Evolutionary conservation across 495 filamentous ascomycete species (phyloP).

Genomic region (Entonaema liquescens): DNA sequence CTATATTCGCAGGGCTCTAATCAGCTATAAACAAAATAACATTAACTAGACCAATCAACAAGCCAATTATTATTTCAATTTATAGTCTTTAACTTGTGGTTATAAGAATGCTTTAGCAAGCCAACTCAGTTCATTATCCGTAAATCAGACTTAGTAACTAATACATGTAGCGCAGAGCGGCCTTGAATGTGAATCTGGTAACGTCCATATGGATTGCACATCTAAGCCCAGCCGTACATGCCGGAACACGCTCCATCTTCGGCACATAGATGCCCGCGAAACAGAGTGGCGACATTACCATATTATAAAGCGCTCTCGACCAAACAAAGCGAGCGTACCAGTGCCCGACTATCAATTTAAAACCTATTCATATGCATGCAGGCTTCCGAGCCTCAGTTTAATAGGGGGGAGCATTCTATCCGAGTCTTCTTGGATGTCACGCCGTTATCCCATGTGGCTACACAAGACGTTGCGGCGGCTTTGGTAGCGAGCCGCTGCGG

Average conservation of each 20-base stretch:
- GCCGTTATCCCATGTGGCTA: constrained; percentile 1
- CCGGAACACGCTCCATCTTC: neutral
- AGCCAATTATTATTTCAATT: no score
- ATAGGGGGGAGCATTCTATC: constrained; percentile 2
- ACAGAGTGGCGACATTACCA: neutral
- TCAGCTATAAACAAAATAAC: no score
- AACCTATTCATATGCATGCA: neutral
- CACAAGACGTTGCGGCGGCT: neutral
- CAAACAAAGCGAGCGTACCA: neutral
- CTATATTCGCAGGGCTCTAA: no score
- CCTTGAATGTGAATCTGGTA: neutral
- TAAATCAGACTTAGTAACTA: neutral
- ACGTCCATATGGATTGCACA: neutral
- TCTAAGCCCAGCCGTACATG: neutral
- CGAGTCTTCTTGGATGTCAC: neutral
- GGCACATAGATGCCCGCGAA: neutral
- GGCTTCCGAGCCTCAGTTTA: neutral
- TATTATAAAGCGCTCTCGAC: neutral
- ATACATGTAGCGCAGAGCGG: neutral
- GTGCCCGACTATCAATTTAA: neutral
- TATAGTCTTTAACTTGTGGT: no score
- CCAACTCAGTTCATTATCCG: no score
- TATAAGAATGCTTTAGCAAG: no score
- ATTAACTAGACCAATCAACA: no score
- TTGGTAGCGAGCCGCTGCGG: neutral